Evolutionary conservation across 176 grass and related monocot species (phyloP), one percentile per base, ranked within the genome.

Genomic region (Aegilops tauschii): DNA sequence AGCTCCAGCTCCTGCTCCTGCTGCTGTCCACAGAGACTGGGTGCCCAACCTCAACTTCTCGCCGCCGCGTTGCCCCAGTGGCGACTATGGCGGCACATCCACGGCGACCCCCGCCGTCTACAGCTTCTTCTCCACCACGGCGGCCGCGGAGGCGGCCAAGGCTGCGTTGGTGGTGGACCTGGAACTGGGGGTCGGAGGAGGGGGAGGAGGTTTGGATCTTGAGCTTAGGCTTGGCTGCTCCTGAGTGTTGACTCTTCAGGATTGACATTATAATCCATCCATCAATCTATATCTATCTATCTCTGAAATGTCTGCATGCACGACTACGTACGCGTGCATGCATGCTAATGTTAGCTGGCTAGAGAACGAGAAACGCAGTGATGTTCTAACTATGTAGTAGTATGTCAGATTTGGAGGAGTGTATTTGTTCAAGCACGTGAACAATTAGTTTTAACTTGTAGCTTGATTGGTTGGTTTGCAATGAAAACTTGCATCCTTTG

Each of bases 201-300:
- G 45, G 12, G 73, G 73, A 4, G 73, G 5, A 21, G 89, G 45
- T 9, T 36, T 91, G 45, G 89, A 91, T 87, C 89, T 91, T 76
- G 89, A 91, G 81, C 85, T 91, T 52, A 87, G 89, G 85, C 89
- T 91, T 21, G 89, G 85, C 2, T 87, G 68, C 50, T 44, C 68
- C 27, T 92, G 13, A 17, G 54, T 0, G 5, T 58, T 58, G 52
- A 58, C 54, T 58, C 52, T 56, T 1, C 5, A 0, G 0, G 52
- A 56, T 17, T 56, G 17, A 56, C 52, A 18, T 18, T 56, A 2
- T 56, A 20, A 54, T 54, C 12, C 44, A 47, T 45, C 9, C 0
- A 16, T 50, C 47, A 0, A 52, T 9, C 49, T 1, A 17, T 4
- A 17, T 4, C 45, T 49, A 50, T 50, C 13, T 16, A 16, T 50